Percentiles rank a stretch among this genome's conserved stretches.
Evolutionary conservation across 129 eudicot species (phyloP).

Genomic region (Tagetes patula): DNA sequence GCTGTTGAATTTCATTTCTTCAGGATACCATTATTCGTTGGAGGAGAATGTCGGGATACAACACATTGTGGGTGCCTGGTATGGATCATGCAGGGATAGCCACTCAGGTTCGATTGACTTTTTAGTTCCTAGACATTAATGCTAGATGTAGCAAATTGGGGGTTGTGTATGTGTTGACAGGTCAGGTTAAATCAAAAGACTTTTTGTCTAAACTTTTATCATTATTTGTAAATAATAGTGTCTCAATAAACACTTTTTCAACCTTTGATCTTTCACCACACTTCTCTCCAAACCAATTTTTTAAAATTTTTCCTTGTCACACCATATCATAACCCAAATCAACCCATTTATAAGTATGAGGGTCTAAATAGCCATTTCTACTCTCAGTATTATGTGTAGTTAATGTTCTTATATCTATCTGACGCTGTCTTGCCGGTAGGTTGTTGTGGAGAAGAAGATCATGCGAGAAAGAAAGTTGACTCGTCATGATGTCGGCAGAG

Average conservation of each 20-base stretch:
- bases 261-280: not conserved
- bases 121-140: not conserved
- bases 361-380: not conserved
- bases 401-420: not conserved
- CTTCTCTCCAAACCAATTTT: not conserved
- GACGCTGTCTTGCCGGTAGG: conserved; percentile 40
- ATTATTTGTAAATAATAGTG: not conserved
- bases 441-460: conserved; percentile 95
- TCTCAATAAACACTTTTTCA: not conserved
- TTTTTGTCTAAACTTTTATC: not conserved
- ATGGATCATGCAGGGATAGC: conserved; percentile 99
- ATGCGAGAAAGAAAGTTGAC: conserved; percentile 78
- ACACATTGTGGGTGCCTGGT: conserved; percentile 96
- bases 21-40: conserved; percentile 95
- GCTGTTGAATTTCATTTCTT: conserved; percentile 15
- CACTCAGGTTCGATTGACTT: conserved; percentile 67
- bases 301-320: not conserved
- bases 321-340: not conserved
- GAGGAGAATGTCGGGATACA: conserved; percentile 95
- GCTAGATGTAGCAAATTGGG: not conserved
- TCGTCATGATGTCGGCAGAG: conserved; percentile 90
- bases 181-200: not conserved
- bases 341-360: not conserved
- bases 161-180: conserved; percentile 9
- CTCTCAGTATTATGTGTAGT: not conserved